Percentiles rank a stretch among this genome's conserved stretches.
These are phyloP conservation scores for Sungouiozyma intestinalis DNA, from an alignment of 805 yeast species.

Conservation along the genomic window DNA sequence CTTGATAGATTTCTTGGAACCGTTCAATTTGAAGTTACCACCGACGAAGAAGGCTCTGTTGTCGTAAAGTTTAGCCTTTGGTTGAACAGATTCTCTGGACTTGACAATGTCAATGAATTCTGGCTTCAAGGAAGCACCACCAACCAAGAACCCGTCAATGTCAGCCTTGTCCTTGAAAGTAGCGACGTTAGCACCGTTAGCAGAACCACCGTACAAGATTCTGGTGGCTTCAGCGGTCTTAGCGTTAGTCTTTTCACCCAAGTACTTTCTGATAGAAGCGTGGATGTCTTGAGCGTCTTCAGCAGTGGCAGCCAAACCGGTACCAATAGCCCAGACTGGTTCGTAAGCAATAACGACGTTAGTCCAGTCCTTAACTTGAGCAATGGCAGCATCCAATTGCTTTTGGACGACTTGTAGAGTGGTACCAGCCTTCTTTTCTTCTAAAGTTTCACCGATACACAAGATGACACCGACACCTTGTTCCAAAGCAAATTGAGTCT, in stretches of 20 bases:
- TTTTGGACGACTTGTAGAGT: conserved; percentile 79
- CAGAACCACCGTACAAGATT: conserved; percentile 98
- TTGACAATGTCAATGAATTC: conserved; percentile 92
- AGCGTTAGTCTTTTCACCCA: conserved; percentile 64
- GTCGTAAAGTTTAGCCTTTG: neutral
- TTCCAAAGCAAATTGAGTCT: conserved; percentile 88
- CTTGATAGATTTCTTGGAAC: conserved; percentile 76
- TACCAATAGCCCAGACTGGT: conserved; percentile 99
- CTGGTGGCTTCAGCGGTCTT: conserved; percentile 68
- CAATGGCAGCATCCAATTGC: conserved; percentile 83
- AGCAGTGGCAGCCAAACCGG: conserved; percentile 98
- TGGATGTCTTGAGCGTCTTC: conserved; percentile 96
- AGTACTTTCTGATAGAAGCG: conserved; percentile 72
- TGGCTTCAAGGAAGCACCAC: conserved; percentile 98
- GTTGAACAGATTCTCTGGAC: conserved; percentile 45
- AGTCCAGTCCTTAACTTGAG: conserved; percentile 76
- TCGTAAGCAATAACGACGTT: conserved; percentile 93
- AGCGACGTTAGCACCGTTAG: conserved; percentile 84
- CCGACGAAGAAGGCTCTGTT: conserved; percentile 84
- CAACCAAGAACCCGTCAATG: conserved; percentile 97
- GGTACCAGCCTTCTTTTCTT: conserved; percentile 81
- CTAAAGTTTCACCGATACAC: conserved; percentile 95
- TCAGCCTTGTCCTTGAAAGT: conserved; percentile 86
- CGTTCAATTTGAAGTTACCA: conserved; percentile 99
- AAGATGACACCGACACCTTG: conserved; percentile 81